Percentiles rank a stretch among this genome's conserved stretches.
Conservation (phyloP, 306 rosid species). For the Cucurbita maxima region DNA sequence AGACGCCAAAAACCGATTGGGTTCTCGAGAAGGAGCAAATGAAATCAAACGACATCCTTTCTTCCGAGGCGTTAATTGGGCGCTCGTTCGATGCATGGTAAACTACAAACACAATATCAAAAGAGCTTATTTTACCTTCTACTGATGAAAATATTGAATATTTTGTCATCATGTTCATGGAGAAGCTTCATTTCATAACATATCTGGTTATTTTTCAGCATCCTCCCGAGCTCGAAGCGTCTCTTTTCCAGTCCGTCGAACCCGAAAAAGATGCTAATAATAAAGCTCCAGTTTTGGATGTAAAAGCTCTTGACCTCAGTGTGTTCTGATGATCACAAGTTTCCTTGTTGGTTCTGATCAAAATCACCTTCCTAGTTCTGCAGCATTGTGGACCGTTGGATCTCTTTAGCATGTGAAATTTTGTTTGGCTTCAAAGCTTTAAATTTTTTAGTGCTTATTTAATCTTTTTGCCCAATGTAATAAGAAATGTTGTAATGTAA, state of each 20-base stretch:
- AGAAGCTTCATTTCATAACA: background rate
- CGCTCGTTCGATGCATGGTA: conserved; percentile 86
- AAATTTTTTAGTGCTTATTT: conserved; percentile 5
- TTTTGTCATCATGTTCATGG: background rate
- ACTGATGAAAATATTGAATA: background rate
- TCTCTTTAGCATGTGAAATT: background rate
- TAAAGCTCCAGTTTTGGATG: conserved; percentile 28
- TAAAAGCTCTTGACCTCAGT: conserved; percentile 42
- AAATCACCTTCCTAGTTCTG: background rate
- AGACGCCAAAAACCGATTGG: conserved; percentile 76
- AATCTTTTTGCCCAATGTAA: background rate
- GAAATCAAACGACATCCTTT: conserved; percentile 78
- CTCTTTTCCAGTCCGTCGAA: conserved; percentile 29
- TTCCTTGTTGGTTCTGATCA: background rate
- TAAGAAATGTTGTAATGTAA: background rate
- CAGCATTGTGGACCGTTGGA: background rate
- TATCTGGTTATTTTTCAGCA: conserved; percentile 22
- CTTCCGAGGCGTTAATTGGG: conserved; percentile 76
- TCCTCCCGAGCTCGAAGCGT: conserved; percentile 76
- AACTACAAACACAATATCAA: background rate
- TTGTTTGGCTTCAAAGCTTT: background rate
- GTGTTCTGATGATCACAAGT: conserved; percentile 54
- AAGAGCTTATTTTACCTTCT: background rate
- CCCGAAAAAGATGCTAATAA: conserved; percentile 30
- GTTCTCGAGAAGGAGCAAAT: conserved; percentile 69